phyloP scores from a whole-genome alignment of 1,284 basidiomycete species.

The Tausonia pullulans region DNA sequence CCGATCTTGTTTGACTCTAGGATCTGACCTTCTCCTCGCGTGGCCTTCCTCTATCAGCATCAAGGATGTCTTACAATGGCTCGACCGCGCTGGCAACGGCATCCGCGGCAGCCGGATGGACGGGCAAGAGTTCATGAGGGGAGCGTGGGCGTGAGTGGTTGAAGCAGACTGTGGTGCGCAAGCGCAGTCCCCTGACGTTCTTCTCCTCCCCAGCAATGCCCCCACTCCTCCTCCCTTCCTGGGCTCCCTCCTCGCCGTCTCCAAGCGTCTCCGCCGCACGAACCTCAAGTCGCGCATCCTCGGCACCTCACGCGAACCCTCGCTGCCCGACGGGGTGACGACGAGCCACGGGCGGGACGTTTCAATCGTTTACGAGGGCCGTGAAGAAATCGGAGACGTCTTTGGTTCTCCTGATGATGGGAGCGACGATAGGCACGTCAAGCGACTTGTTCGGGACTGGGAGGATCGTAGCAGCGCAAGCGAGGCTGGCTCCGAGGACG shows the following conservation, averaged over 20 bases:
- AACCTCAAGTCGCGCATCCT: constrained; percentile 4
- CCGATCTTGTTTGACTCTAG: too few species aligned
- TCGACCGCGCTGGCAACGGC: not conserved
- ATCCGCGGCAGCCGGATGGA: not conserved
- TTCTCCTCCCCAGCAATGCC: not conserved
- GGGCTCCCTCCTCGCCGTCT: not conserved
- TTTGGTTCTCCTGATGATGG: not conserved
- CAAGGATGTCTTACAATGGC: not conserved
- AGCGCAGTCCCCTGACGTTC: not conserved
- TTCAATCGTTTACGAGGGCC: not conserved
- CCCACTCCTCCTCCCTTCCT: constrained; percentile 1
- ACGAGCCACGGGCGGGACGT: not conserved
- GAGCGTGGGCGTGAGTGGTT: not conserved
- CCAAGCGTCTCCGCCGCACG: not conserved
- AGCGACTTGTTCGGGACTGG: not conserved
- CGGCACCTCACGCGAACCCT: not conserved
- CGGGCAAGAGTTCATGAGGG: not conserved
- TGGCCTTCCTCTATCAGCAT: too few species aligned
- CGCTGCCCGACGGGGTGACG: not conserved
- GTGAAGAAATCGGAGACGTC: not conserved
- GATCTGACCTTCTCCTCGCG: too few species aligned
- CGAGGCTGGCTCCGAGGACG: constrained; percentile 2
- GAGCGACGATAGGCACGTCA: not conserved
- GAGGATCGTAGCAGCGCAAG: constrained; percentile 3
- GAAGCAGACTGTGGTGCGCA: too few species aligned